Evolutionary conservation across 768 basidiomycete genomes (phyloP), one percentile per base, ranked within the genome.

Genomic region (Strobilomyces echinocephalus): DNA sequence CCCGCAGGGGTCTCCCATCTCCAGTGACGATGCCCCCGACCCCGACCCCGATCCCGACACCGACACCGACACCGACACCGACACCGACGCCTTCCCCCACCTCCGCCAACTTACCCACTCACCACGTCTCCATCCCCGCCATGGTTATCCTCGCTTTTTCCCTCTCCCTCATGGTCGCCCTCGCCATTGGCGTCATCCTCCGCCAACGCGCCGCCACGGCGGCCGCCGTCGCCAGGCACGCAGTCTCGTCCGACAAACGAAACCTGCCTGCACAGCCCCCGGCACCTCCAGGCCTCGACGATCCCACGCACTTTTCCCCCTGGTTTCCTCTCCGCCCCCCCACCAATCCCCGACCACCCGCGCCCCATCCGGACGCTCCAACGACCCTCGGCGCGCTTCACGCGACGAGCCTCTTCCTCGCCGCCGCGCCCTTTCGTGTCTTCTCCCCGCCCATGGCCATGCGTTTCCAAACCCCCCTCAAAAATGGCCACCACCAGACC

Each of bases 301-400:
- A 24, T 4, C 2, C 24, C 24, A 24, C 21, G 24, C 46, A 30
- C 18, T 7, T 36, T 21, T 4, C 28, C 33, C 45, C 52, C 3
- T 48, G 46, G 54, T 45, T 63, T n/a, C 36, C 47, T 39, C 28
- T 34, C 20, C 4, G 21, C 39, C 16, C 16, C n/a, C 1, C 5
- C 39, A 8, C 18, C 30, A 30, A 30, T 30, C 30, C 30, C 30
- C 30, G 30, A 30, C 30, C 24, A n/a, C 30, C 44, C 28, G 30
- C 28, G 8, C 5, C 24, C 33, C 0, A 15, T 15, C 31, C n/a
- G 3, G 10, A 31, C 44, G n/a, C 30, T 7, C 43, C 47, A 11
- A 58, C 67, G 46, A 49, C 55, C 46, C 58, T 67, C n/a, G 56
- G 56, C 15, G 60, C 63, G 24, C 57, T 63, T 3, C 68, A 67